Conservation (phyloP, 352 stramenopile genomes). For the Globisporangium mamillatum region DNA sequence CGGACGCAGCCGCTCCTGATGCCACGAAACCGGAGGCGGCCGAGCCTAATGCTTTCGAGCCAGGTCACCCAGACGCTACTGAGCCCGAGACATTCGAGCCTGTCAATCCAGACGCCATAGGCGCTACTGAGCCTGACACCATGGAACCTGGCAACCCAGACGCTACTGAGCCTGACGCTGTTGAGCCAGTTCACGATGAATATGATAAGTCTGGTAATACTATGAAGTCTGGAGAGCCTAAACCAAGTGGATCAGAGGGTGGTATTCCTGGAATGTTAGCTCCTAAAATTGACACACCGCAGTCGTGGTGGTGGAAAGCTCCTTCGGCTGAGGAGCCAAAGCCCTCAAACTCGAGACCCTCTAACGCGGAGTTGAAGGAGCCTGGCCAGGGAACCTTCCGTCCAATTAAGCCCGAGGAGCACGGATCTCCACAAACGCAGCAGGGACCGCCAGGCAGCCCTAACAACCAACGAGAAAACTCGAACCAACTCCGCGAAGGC, state of each 20-base stretch:
- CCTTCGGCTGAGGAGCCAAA: not conserved
- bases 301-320: not conserved
- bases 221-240: not conserved
- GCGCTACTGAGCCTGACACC: not conserved
- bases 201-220: not conserved
- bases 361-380: not conserved
- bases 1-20: not conserved
- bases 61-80: not conserved
- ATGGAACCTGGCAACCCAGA: not conserved
- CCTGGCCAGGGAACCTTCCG: not conserved
- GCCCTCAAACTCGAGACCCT: not conserved
- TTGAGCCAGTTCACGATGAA: not conserved
- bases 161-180: too few species aligned
- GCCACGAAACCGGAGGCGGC: not conserved
- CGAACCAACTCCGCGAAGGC: not conserved
- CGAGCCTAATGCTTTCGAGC: not conserved
- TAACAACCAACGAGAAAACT: not conserved
- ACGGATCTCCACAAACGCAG: not conserved
- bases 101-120: not conserved
- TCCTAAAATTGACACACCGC: not conserved
- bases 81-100: not conserved
- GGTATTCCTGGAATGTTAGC: not conserved
- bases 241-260: not conserved
- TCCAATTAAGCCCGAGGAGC: not conserved
- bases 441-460: not conserved